These are phyloP conservation scores for Leptodermis oblonga DNA, from an alignment of 257 asterid genomes.

Conservation along the genomic window DNA sequence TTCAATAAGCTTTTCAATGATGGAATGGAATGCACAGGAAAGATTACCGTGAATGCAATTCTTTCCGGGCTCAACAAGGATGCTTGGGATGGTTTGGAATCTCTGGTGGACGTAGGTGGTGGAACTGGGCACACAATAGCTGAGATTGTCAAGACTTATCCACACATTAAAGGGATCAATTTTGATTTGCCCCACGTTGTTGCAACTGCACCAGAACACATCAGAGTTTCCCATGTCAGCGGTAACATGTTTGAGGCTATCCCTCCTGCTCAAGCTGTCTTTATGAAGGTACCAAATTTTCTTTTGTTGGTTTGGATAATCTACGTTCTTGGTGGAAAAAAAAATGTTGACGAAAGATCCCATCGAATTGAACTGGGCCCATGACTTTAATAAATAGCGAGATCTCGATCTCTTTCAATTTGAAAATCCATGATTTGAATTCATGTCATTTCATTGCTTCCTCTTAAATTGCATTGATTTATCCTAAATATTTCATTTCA, in stretches of 20 bases:
- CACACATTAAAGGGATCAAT: background rate
- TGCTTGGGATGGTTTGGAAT: constrained; percentile 1
- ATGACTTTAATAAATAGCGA: no score
- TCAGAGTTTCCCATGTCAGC: background rate
- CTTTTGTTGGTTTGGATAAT: no score
- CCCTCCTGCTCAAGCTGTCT: background rate
- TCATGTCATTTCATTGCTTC: no score
- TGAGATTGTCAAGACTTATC: constrained; percentile 1
- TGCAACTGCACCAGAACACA: background rate
- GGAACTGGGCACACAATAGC: constrained; percentile 9
- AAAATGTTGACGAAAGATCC: no score
- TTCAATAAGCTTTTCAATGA: constrained; percentile 6
- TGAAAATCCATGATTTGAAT: no score
- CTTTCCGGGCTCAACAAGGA: background rate
- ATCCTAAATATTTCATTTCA: no score
- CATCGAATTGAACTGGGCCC: no score
- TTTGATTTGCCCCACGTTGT: background rate
- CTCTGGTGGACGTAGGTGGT: constrained; percentile 15
- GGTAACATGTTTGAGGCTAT: background rate
- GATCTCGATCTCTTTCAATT: no score
- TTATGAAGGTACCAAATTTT: background rate
- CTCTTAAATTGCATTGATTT: no score
- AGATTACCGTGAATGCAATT: constrained; percentile 4
- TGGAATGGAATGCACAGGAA: background rate
- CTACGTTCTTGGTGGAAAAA: no score